These are phyloP conservation scores for Akebia trifoliata DNA, from an alignment of 164 flowering plant species.

Conservation along the genomic window DNA sequence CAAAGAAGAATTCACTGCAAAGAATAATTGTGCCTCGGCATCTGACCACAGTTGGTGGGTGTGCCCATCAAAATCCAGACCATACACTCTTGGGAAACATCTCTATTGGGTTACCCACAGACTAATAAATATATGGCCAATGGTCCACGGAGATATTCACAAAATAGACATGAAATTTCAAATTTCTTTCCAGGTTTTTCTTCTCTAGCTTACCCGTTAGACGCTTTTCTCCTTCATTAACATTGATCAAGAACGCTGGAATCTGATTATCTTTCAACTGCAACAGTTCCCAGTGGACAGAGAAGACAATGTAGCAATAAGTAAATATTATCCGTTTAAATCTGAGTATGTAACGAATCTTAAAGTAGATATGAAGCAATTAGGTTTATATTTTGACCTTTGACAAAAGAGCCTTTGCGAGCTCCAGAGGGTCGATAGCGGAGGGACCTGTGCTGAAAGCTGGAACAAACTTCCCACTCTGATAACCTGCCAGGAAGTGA, in stretches of 20 bases:
- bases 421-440: slow-evolving; percentile 37
- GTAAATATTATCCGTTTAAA: neutral
- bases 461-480: slow-evolving; percentile 48
- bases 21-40: neutral
- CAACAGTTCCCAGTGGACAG: slow-evolving; percentile 13
- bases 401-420: slow-evolving; percentile 36
- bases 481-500: slow-evolving; percentile 54
- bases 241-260: slow-evolving; percentile 40
- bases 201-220: slow-evolving; percentile 30
- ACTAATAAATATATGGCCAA: neutral
- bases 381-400: slow-evolving; percentile 24
- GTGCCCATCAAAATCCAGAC: neutral
- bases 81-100: neutral
- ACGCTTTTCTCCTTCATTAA: slow-evolving; percentile 30
- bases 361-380: neutral
- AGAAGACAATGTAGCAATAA: neutral
- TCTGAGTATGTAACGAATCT: neutral
- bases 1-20: neutral
- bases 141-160: no score
- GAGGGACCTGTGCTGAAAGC: slow-evolving; percentile 36
- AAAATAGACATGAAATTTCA: neutral
- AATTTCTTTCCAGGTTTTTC: neutral
- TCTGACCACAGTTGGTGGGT: neutral
- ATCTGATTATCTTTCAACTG: slow-evolving; percentile 44
- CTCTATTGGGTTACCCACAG: neutral